Evolutionary conservation across 345 rosid species (phyloP).

Genomic region (Iberis pinnata): DNA sequence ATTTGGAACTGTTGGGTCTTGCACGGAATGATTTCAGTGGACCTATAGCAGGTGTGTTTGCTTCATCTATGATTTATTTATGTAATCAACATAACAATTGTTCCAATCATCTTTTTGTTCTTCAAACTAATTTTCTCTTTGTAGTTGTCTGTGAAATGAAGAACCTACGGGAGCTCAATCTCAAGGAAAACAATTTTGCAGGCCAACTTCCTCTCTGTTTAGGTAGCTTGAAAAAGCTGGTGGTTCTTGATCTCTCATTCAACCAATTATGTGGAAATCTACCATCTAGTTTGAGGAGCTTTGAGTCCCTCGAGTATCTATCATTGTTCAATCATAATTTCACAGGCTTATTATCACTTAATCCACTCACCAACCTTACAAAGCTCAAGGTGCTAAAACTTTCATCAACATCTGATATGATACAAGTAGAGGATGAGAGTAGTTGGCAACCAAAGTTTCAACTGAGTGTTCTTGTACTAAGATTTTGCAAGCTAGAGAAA

Average conservation of each 20-base stretch:
- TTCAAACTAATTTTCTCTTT: too few species aligned
- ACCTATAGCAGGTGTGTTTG: too few species aligned
- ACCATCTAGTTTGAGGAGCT: not conserved
- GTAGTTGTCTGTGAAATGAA: conserved; percentile 1
- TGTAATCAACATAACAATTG: too few species aligned
- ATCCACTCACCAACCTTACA: conserved; percentile 4
- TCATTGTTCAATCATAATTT: conserved; percentile 13
- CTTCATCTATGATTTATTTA: too few species aligned
- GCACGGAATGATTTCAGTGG: too few species aligned
- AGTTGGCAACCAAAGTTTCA: conserved; percentile 12
- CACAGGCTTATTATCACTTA: conserved; percentile 9
- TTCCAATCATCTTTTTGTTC: too few species aligned
- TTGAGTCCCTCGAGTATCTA: conserved; percentile 13
- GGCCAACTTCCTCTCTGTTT: conserved; percentile 6
- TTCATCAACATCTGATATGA: not conserved
- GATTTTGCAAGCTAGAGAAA: conserved; percentile 3
- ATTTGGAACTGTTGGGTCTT: conserved; percentile 15
- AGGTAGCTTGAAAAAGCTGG: not conserved
- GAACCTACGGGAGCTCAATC: conserved; percentile 12
- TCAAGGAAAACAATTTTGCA: not conserved
- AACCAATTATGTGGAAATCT: conserved; percentile 7
- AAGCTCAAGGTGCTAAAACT: conserved; percentile 4
- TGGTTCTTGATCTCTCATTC: conserved; percentile 22
- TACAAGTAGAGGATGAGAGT: not conserved
- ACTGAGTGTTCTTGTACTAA: not conserved